phyloP scores from a whole-genome alignment of 2,329 filamentous ascomycete genomes.

The Hyphodiscus sp. region DNA sequence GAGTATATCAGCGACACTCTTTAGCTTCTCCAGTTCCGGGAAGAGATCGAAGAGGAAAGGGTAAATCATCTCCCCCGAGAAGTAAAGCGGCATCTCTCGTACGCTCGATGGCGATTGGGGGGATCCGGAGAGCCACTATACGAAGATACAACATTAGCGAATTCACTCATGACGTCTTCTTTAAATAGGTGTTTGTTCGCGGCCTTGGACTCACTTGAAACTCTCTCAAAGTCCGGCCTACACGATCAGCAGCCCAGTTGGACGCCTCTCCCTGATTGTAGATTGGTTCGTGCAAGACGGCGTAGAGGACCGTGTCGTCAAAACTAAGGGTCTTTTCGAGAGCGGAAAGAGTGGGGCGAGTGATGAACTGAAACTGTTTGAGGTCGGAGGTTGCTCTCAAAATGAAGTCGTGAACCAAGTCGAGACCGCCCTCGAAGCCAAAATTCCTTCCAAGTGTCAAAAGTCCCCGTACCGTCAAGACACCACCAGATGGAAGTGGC shows the following conservation, averaged over 20 bases:
- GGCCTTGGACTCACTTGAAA: constrained; percentile 29
- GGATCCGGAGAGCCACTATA: constrained; percentile 36
- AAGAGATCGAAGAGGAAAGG: constrained; percentile 80
- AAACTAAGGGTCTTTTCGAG: constrained; percentile 64
- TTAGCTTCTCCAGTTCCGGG: constrained; percentile 64
- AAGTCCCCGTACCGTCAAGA: constrained; percentile 66
- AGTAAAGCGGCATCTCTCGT: constrained; percentile 54
- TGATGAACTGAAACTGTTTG: constrained; percentile 68
- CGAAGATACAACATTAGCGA: not conserved
- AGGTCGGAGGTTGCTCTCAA: constrained; percentile 67
- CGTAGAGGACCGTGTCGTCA: constrained; percentile 76
- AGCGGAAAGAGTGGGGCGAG: constrained; percentile 59
- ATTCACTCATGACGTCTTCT: too few species aligned
- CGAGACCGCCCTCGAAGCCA: constrained; percentile 72
- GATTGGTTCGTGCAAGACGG: constrained; percentile 78
- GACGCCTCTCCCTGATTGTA: constrained; percentile 68
- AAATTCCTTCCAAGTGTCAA: constrained; percentile 73
- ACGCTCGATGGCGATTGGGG: constrained; percentile 30
- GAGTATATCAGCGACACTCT: constrained; percentile 62
- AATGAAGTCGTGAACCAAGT: constrained; percentile 67
- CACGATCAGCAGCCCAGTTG: constrained; percentile 67
- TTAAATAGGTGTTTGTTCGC: too few species aligned
- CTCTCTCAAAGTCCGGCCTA: constrained; percentile 43
- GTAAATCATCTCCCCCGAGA: constrained; percentile 91
- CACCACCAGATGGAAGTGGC: constrained; percentile 64